phyloP scores from a whole-genome alignment of 2,329 filamentous ascomycete species.

The Ophiostoma novo-ulmi region DNA sequence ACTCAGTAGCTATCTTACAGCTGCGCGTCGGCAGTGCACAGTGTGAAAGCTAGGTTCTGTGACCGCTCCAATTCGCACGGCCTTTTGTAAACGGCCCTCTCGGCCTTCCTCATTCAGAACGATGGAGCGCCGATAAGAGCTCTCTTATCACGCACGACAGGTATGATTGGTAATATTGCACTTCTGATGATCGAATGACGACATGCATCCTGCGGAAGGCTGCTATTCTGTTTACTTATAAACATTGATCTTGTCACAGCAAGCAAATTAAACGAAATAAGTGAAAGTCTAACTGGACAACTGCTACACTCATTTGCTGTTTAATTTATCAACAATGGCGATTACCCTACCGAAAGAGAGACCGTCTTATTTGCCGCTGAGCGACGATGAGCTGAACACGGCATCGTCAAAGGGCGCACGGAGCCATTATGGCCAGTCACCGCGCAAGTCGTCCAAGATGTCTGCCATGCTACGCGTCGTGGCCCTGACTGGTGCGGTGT shows the following conservation, averaged over 20 bases:
- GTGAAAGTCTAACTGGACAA: neutral
- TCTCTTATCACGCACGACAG: conserved; percentile 1
- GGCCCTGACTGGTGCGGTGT: neutral
- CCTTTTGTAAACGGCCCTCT: neutral
- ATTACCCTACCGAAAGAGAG: neutral
- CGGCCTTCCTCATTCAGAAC: neutral
- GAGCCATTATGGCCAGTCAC: conserved; percentile 14
- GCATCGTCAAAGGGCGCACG: neutral
- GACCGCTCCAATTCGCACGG: neutral
- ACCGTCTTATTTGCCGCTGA: conserved; percentile 4
- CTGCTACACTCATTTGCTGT: neutral
- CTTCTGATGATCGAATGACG: neutral
- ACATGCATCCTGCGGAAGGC: conserved; percentile 4
- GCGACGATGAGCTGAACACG: neutral
- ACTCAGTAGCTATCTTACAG: neutral
- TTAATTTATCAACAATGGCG: neutral
- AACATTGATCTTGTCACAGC: neutral
- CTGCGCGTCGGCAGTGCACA: neutral
- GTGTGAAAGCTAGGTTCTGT: neutral
- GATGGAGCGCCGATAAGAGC: conserved; percentile 1
- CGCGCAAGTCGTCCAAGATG: neutral
- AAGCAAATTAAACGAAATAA: neutral
- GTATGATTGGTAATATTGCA: conserved; percentile 1
- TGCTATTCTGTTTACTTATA: neutral
- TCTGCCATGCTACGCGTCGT: neutral